phyloP scores from a whole-genome alignment of 768 basidiomycete species.

The Paxillus ammoniavirescens region DNA sequence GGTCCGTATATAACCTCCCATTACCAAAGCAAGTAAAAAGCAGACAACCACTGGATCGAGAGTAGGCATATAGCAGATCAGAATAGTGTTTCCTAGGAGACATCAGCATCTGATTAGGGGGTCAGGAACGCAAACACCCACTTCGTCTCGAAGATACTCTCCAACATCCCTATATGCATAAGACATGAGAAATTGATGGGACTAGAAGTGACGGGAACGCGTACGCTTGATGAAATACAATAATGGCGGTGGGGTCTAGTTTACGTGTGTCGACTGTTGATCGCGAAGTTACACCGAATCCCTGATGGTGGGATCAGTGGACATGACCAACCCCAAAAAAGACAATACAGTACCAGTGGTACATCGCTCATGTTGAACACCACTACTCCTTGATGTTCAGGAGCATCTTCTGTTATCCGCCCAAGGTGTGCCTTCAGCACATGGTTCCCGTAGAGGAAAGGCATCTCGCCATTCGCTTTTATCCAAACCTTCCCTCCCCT shows the following conservation, averaged over 20 bases:
- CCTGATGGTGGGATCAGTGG: conserved; percentile 45
- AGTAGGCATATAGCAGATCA: conserved; percentile 31
- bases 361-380: conserved; percentile 95
- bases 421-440: conserved; percentile 98
- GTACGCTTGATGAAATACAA: conserved; percentile 98
- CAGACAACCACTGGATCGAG: not conserved
- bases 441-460: conserved; percentile 98
- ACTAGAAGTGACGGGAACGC: not conserved
- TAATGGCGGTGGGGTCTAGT: conserved; percentile 93
- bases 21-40: conserved; percentile 18
- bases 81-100: conserved; percentile 72
- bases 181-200: conserved; percentile 4
- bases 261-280: conserved; percentile 96
- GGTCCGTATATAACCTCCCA: conserved; percentile 14
- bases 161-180: conserved; percentile 76
- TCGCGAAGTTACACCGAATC: conserved; percentile 95
- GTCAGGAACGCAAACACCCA: conserved; percentile 30
- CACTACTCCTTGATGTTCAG: conserved; percentile 98
- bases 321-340: not conserved
- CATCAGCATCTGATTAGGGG: conserved; percentile 12
- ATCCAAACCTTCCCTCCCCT: conserved; percentile 79
- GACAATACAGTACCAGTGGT: conserved; percentile 62
- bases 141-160: conserved; percentile 97
- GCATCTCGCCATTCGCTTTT: conserved; percentile 99
- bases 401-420: conserved; percentile 97